Evolutionary conservation across 2,329 filamentous ascomycete species (phyloP).

Genomic region (Aspergillus latus): DNA sequence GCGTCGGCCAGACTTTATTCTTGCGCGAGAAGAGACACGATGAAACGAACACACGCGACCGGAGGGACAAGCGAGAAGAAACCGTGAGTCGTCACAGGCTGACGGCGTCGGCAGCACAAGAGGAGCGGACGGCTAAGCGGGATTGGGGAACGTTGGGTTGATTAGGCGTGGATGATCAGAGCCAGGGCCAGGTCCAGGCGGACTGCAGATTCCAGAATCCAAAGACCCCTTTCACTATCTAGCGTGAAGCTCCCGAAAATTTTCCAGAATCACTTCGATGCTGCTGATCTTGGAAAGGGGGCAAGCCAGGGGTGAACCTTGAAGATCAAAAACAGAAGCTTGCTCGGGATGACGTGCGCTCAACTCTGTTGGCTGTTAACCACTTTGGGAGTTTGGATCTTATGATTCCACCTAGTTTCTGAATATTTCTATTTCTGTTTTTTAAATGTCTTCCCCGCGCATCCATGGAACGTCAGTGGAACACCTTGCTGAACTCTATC

Average conservation of each 20-base stretch:
- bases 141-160: constrained; percentile 8
- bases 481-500: background rate
- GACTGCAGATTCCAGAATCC: background rate
- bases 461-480: constrained; percentile 14
- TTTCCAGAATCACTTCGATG: background rate
- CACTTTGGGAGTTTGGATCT: no score
- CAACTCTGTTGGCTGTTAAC: background rate
- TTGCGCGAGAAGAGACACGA: constrained; percentile 4
- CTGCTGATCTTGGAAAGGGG: constrained; percentile 5
- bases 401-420: background rate
- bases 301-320: constrained; percentile 2
- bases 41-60: constrained; percentile 21
- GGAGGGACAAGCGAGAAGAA: constrained; percentile 12
- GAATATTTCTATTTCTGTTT: background rate
- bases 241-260: background rate
- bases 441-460: constrained; percentile 5
- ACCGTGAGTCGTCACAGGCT: background rate
- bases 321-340: constrained; percentile 7
- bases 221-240: background rate
- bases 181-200: background rate
- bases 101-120: background rate
- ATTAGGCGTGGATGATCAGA: constrained; percentile 4
- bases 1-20: constrained; percentile 3
- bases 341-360: constrained; percentile 14
- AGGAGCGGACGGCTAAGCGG: constrained; percentile 6